Percentiles rank a stretch among this genome's conserved stretches.
Evolutionary conservation across 345 rosid species (phyloP).

Genomic region (Linum trigynum): DNA sequence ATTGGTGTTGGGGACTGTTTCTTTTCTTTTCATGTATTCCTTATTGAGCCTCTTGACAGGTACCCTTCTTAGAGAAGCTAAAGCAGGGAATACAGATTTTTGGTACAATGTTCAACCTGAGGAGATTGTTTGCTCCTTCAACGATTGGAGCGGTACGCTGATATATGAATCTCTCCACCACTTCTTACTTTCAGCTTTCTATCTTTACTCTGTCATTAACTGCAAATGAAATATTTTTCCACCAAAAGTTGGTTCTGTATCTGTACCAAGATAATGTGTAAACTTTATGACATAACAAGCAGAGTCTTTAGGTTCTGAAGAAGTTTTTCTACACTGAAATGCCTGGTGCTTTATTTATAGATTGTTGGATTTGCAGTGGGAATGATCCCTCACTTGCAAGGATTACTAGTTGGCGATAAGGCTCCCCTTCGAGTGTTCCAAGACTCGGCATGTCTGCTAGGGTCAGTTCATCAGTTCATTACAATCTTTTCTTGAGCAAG

Average conservation of each 20-base stretch:
- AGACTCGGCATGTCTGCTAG: slow-evolving; percentile 20
- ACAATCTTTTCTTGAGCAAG: not conserved
- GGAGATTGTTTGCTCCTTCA: slow-evolving; percentile 31
- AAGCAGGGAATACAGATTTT: slow-evolving; percentile 9
- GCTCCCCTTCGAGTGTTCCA: slow-evolving; percentile 28
- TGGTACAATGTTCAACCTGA: slow-evolving; percentile 18
- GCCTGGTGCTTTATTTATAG: slow-evolving; percentile 9
- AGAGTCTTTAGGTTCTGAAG: not conserved
- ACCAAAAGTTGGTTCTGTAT: slow-evolving; percentile 20
- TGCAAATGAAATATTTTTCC: not conserved
- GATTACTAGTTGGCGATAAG: slow-evolving; percentile 19
- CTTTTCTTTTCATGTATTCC: not conserved
- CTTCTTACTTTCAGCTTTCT: not conserved
- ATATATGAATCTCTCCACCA: no score
- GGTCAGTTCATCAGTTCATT: slow-evolving; percentile 9
- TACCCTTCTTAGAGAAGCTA: slow-evolving; percentile 9
- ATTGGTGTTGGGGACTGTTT: no score
- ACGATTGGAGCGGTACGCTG: slow-evolving; percentile 32
- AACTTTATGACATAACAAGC: not conserved
- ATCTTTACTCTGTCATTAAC: no score
- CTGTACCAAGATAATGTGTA: no score
- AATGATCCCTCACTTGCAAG: slow-evolving; percentile 16
- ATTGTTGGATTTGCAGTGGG: slow-evolving; percentile 20
- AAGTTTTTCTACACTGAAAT: not conserved
- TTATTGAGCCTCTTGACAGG: slow-evolving; percentile 13